phyloP scores from a whole-genome alignment of 352 stramenopile genomes.

The Saprolegnia parasitica region DNA sequence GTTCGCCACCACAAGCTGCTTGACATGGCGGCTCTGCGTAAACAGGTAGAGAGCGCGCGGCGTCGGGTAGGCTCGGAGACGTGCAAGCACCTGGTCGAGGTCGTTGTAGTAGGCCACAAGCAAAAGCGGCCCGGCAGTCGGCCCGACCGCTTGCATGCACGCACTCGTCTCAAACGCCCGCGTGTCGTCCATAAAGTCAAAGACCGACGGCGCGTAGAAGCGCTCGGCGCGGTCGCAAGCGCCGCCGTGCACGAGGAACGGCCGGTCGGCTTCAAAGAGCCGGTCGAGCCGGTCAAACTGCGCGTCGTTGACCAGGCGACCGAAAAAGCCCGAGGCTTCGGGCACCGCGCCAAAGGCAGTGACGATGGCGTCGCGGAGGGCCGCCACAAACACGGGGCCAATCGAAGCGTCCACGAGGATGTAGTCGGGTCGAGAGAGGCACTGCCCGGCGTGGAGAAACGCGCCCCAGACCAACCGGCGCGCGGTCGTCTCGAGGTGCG shows the following conservation, averaged over 20 bases:
- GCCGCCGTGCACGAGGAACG: slow-evolving; percentile 55
- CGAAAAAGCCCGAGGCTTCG: background rate
- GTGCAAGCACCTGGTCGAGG: slow-evolving; percentile 37
- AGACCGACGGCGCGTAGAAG: slow-evolving; percentile 85
- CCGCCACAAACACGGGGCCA: slow-evolving; percentile 8
- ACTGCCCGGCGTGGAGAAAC: slow-evolving; percentile 90
- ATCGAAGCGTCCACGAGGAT: slow-evolving; percentile 52
- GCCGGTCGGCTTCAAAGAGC: slow-evolving; percentile 56
- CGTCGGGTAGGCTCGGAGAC: slow-evolving; percentile 47
- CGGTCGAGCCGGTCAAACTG: slow-evolving; percentile 4
- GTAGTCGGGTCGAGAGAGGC: slow-evolving; percentile 92
- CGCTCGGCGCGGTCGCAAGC: slow-evolving; percentile 55
- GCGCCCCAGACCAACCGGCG: slow-evolving; percentile 81
- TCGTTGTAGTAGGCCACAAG: slow-evolving; percentile 83
- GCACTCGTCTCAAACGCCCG: slow-evolving; percentile 47
- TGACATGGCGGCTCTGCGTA: slow-evolving; percentile 36
- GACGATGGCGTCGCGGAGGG: background rate
- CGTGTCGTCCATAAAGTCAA: slow-evolving; percentile 78
- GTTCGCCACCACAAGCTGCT: slow-evolving; percentile 36
- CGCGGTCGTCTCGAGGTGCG: slow-evolving; percentile 37
- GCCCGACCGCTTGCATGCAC: slow-evolving; percentile 86
- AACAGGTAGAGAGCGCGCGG: slow-evolving; percentile 88
- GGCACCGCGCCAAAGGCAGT: background rate
- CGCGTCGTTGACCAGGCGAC: background rate
- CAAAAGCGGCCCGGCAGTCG: slow-evolving; percentile 95